Base-by-base conservation (phyloP, 2,329 filamentous ascomycete species). In the Neoascochyta sp. region DNA sequence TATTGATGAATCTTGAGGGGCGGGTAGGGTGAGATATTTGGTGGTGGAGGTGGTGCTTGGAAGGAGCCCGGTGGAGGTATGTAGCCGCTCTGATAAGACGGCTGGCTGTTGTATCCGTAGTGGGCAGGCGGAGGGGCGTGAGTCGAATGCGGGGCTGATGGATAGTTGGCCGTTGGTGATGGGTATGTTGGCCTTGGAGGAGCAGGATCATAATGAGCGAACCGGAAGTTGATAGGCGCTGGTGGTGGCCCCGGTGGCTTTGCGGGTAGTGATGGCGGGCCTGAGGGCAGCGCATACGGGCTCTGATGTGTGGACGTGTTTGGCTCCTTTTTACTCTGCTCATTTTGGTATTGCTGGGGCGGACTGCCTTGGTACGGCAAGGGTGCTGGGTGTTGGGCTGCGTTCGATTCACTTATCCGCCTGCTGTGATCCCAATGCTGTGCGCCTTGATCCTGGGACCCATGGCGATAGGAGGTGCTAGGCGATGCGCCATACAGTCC, bases 1-100 rank as follows among this genome's bases (percentile, higher is more conserved):
- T 63, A 65, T 32, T 65, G 62, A 6, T 57, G 59, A 9, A 60
- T 57, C 28, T 62, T 62, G 2, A 60, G 45, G 0, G 57, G 54
- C 16, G 56, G 55, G 20, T 60, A 60, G 8, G 43, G 39, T 9
- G 45, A 19, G 7, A 43, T 29, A n/a, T 33, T 39, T 6, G 49
- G 42, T 11, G 49, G 42, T 3, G 51, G 61, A 23, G 53, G 50
- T 10, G 52, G 55, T 16, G 55, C 54, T 38, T 56, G 51, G 26
- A 60, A 63, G 15, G 53, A 54, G 8, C 54, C 53, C 22, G 53
- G 47, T 4, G 57, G 57, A 9, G 57, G 52, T 10, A 54, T 41
- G 23, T 61, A 63, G 20, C 53, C 53, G 19, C 47, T 36, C 34
- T 52, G 49, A 11, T 57, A 57, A 3, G 42, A 25, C 7, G 47